Evolutionary conservation across 306 rosid species (phyloP), one percentile per base, ranked within the genome.

Genomic region (Rosa chinensis): DNA sequence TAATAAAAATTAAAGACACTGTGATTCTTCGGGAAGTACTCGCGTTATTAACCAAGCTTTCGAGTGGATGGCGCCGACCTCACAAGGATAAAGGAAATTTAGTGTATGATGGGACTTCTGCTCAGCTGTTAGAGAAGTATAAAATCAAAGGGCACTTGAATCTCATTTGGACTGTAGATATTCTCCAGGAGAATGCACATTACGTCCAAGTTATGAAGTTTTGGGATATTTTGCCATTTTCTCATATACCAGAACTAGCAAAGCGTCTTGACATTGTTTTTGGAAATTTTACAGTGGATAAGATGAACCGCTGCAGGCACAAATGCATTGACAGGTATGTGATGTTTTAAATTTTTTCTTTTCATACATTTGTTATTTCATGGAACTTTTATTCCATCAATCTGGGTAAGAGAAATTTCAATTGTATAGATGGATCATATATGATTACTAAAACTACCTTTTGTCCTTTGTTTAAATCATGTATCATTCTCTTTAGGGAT

Each of bases 111-210:
- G 82, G 74, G 17, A 74, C 66, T 76, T 82, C 78, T 75, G 81
- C 90, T 78, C 80, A 47, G 14, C 55, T 80, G 20, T 25, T 86
- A 58, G 85, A 88, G 82, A 42, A 67, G 68, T 88, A 80, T 73
- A 83, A 77, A 82, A 86, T 90, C 77, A 79, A 79, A 16, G 76
- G 75, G 61, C 75, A 40, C 32, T 83, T 82, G 66, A 79, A 44
- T 77, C 85, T 90, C 53, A 83, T 82, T n/a, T 90, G 92, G 91
- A 82, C 88, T 28, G 69, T 84, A 10, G 92, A 90, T 72, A 47
- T 83, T 79, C 18, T 81, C 47, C 20, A 61, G 72, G 92, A 85
- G 79, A 73, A 75, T 39, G 85, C 84, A 44, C 12, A 81, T 70
- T 73, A 71, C 76, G 63, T 80, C 56, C 84, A 88, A 77, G 72